These are phyloP conservation scores for Cordyceps javanica DNA, from an alignment of 2,329 filamentous ascomycete genomes.

Conservation along the genomic window DNA sequence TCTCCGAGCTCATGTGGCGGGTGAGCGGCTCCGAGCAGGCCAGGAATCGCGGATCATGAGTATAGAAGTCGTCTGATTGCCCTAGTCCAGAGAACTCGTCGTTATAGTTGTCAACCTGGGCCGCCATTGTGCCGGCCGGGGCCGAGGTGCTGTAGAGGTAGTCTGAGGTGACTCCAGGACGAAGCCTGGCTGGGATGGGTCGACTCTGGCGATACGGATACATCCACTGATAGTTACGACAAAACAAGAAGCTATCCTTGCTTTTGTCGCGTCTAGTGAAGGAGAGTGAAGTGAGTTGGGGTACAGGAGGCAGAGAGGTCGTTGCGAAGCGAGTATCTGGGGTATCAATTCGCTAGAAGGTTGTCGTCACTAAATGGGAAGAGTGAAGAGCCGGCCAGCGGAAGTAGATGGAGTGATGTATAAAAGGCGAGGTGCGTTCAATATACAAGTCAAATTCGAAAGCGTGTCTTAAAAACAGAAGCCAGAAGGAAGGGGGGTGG, in stretches of 20 bases:
- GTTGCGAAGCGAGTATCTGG: no score
- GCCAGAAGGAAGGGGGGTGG: neutral
- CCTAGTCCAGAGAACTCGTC: neutral
- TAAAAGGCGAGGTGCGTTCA: neutral
- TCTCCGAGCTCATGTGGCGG: constrained; percentile 25
- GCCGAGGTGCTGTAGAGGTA: constrained; percentile 5
- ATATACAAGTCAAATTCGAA: neutral
- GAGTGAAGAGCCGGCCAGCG: constrained; percentile 4
- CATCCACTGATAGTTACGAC: neutral
- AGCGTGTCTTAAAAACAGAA: neutral
- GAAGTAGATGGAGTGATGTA: neutral
- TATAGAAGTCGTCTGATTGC: neutral
- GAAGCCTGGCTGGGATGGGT: constrained; percentile 1
- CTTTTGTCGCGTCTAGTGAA: neutral
- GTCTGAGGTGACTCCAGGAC: constrained; percentile 3
- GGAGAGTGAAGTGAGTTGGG: neutral
- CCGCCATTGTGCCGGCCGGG: constrained; percentile 3
- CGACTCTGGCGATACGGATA: constrained; percentile 9
- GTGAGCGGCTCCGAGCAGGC: constrained; percentile 18
- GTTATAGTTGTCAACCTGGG: neutral
- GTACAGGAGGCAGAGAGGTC: neutral
- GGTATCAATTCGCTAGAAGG: neutral
- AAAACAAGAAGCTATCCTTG: constrained; percentile 7
- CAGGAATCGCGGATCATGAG: constrained; percentile 7
- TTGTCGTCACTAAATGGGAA: neutral